phyloP scores from a whole-genome alignment of 768 basidiomycete species.

The Suillus fuscotomentosus region DNA sequence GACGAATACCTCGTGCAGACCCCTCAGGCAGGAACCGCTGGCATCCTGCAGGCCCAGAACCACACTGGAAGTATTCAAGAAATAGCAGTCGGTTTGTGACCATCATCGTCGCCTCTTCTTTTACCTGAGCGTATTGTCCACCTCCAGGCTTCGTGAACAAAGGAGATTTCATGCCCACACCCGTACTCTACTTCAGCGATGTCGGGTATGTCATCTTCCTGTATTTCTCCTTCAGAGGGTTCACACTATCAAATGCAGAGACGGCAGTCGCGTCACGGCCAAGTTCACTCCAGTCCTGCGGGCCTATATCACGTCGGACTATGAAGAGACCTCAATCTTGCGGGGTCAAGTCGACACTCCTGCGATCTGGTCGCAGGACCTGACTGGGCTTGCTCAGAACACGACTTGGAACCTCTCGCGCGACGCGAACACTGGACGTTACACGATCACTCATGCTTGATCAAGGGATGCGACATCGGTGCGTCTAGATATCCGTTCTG shows the following conservation, averaged over 20 bases:
- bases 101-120: not conserved
- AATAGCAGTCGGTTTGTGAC: not conserved
- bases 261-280: not conserved
- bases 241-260: not conserved
- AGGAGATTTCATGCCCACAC: not conserved
- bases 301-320: constrained; percentile 2
- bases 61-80: not conserved
- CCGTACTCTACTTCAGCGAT: not conserved
- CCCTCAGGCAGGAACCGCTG: not conserved
- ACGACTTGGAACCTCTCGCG: not conserved
- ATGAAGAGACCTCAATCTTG: not conserved
- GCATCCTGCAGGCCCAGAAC: not conserved
- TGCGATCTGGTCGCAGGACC: not conserved
- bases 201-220: not conserved
- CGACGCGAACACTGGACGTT: not conserved
- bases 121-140: not conserved
- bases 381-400: not conserved
- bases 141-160: not conserved
- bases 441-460: not conserved
- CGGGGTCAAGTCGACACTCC: not conserved
- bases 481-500: no score
- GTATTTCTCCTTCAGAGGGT: not conserved
- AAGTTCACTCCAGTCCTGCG: constrained; percentile 1
- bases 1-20: not conserved
- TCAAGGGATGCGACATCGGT: not conserved